Base-by-base conservation (phyloP, 345 rosid genomes). In the Citrus inodora region DNA sequence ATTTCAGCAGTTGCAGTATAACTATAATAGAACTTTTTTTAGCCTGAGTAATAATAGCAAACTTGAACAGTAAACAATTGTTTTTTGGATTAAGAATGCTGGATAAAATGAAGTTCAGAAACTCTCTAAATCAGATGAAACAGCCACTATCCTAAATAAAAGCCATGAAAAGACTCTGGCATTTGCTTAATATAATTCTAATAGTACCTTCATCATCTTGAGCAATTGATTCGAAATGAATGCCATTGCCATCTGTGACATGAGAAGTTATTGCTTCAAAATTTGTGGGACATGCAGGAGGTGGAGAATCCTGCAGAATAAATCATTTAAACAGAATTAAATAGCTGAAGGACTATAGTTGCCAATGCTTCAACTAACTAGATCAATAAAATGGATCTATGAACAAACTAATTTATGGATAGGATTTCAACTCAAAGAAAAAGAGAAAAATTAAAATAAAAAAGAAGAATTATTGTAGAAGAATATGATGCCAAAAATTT, bases 211-310 rank as follows among this genome's bases (percentile, higher is more conserved):
- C 27, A 87, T 64, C 79, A 73, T 81, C 80, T 75, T 59, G 76
- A 67, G 78, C 63, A 84, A 80, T 85, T 79, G 84, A 87, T 79
- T 86, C 82, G 71, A 78, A 30, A 58, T 79, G 22, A 80, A 64
- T 73, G 82, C 85, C 64, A 78, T 48, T 62, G 83, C 78, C 82
- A 46, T 87, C 88, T 70, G 86, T 19, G 86, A 86, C 79, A 83
- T 95, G 97, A 66, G 95, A 90, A 86, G 87, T 88, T 66, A 90
- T 90, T 38, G 92, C 90, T 76, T 90, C 97, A 48, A 86, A 83
- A 83, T 84, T 86, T 77, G 90, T 78, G 79, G 84, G 33, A 68
- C 84, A 79, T 37, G 82, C 21, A 4, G 55, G 21, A 25, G 71
- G 70, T 76, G 76, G 67, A 67, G 79, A 65, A 67, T 87, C 92